Conservation (phyloP, 1,139 yeast species). For the Blastobotrys niveus region DNA sequence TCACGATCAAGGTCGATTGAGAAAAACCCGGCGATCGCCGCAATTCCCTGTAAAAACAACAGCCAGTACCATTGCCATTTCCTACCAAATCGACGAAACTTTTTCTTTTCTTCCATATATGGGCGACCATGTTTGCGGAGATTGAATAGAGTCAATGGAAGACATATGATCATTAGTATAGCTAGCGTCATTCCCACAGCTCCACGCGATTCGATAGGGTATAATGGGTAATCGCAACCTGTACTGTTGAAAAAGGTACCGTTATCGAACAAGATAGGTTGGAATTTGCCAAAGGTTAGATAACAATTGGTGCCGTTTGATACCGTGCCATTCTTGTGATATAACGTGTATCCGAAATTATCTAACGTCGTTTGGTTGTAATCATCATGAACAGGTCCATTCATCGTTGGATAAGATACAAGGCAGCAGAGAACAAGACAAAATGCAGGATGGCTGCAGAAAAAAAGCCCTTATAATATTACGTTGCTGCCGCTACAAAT, state of each 20-base stretch:
- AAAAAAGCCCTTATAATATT: no score
- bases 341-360: constrained; percentile 21
- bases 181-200: constrained; percentile 25
- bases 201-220: constrained; percentile 23
- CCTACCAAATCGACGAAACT: constrained; percentile 23
- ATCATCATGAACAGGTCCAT: constrained; percentile 14
- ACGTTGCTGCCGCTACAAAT: no score
- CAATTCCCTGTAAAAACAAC: constrained; percentile 23
- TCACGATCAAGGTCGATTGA: constrained; percentile 29
- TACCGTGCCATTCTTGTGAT: constrained; percentile 23
- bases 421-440: not conserved
- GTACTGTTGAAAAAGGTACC: constrained; percentile 25
- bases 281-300: constrained; percentile 24
- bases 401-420: constrained; percentile 1
- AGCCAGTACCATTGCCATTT: constrained; percentile 32
- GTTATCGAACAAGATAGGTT: constrained; percentile 21
- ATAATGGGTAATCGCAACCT: constrained; percentile 25
- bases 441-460: no score
- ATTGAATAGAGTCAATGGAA: constrained; percentile 25
- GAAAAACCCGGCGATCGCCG: constrained; percentile 27
- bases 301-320: constrained; percentile 29
- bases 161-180: constrained; percentile 18
- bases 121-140: constrained; percentile 26
- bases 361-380: constrained; percentile 20
- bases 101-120: constrained; percentile 20